Evolutionary conservation across 2,329 filamentous ascomycete species (phyloP).

Genomic region (Alternaria consortialis): DNA sequence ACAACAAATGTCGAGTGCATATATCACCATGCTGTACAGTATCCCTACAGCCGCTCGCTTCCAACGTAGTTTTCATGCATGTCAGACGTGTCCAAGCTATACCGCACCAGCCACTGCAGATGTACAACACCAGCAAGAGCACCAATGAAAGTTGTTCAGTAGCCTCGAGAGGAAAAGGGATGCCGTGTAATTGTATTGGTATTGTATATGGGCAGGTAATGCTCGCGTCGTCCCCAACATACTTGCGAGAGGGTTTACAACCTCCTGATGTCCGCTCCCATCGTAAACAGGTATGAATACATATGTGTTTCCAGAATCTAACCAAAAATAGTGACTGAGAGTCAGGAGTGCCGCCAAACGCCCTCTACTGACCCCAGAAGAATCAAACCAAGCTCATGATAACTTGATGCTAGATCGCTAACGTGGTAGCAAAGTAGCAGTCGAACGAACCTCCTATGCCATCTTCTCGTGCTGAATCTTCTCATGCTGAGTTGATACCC

Average conservation of each 20-base stretch:
- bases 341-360: constrained; percentile 2
- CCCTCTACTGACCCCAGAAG: neutral
- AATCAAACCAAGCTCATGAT: neutral
- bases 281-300: neutral
- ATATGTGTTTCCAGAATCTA: neutral
- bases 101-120: neutral
- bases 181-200: neutral
- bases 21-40: neutral
- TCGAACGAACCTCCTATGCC: constrained; percentile 61
- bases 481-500: constrained; percentile 91
- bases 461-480: constrained; percentile 83
- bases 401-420: neutral
- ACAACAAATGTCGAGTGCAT: neutral
- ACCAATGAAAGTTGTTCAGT: neutral
- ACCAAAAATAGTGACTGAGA: neutral
- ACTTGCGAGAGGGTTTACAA: neutral
- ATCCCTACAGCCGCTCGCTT: neutral
- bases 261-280: too few species aligned
- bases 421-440: neutral
- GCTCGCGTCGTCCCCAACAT: neutral
- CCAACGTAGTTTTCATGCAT: neutral
- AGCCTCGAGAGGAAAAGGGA: neutral
- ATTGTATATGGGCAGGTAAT: neutral
- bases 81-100: neutral
- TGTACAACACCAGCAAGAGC: neutral